A percentile compares a stretch with the other conserved stretches of the same genome.
Evolutionary conservation across 2,329 filamentous ascomycete species (phyloP).

Genomic region (Cordyceps farinosa): DNA sequence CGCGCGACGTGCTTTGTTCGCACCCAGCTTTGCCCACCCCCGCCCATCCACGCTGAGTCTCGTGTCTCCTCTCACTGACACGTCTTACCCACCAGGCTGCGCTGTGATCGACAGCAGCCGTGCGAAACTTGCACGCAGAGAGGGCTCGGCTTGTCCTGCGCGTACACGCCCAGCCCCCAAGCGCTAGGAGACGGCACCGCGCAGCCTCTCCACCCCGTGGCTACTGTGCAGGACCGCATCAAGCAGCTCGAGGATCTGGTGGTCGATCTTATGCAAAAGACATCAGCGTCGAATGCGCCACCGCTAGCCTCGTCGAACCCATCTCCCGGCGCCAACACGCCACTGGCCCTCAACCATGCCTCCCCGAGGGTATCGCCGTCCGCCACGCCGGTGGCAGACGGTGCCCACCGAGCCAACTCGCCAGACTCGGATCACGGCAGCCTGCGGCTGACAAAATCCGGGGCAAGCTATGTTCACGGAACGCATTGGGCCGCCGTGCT

Average conservation of each 20-base stretch:
- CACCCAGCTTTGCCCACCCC: too few relatives aligned
- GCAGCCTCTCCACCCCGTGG: neutral
- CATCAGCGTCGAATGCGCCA: too few relatives aligned
- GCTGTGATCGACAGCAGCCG: conserved; percentile 27
- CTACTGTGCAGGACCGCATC: conserved; percentile 20
- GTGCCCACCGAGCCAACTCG: neutral
- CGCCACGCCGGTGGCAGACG: neutral
- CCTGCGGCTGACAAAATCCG: conserved; percentile 26
- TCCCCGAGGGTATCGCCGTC: neutral
- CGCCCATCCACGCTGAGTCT: too few relatives aligned
- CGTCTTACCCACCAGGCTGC: conserved; percentile 17
- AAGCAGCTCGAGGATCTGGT: conserved; percentile 27
- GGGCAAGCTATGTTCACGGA: conserved; percentile 32
- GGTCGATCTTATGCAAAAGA: neutral
- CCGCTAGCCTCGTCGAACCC: neutral
- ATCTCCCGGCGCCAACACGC: neutral
- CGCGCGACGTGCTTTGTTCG: too few relatives aligned
- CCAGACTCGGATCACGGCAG: conserved; percentile 29
- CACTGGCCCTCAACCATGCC: neutral
- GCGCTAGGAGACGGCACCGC: too few relatives aligned
- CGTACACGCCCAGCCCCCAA: conserved; percentile 20
- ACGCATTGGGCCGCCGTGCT: conserved; percentile 41
- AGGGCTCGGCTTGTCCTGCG: conserved; percentile 21
- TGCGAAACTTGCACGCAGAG: conserved; percentile 24
- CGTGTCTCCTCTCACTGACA: neutral